A percentile compares a stretch with the other conserved stretches of the same genome.
Evolutionary conservation across 352 stramenopile species (phyloP).

Genomic region (Thalassiosira sp.): DNA sequence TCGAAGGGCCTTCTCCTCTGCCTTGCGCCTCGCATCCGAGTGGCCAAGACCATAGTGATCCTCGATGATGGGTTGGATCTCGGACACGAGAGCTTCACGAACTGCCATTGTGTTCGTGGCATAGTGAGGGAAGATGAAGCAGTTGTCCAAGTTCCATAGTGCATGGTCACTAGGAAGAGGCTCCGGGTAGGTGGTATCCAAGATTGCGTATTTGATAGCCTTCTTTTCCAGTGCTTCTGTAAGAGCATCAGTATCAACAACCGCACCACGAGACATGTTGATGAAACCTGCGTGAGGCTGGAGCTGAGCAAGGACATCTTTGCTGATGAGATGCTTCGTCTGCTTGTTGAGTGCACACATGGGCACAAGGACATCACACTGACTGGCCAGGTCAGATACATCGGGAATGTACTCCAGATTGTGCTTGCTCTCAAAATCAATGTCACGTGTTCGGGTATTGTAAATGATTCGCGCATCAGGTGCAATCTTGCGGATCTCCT

Average conservation of each 20-base stretch:
- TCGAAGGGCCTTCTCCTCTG: constrained; percentile 42
- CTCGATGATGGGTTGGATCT: constrained; percentile 59
- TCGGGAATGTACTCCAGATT: constrained; percentile 82
- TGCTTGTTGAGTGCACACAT: constrained; percentile 85
- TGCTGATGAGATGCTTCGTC: constrained; percentile 84
- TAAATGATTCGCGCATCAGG: constrained; percentile 58
- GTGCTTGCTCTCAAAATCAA: constrained; percentile 40
- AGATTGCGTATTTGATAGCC: constrained; percentile 70
- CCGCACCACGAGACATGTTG: constrained; percentile 89
- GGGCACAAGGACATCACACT: constrained; percentile 89
- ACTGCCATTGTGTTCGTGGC: constrained; percentile 78
- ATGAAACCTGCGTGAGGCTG: constrained; percentile 87
- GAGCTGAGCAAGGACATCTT: constrained; percentile 85
- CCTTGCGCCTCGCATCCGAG: constrained; percentile 41
- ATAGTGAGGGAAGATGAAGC: constrained; percentile 79
- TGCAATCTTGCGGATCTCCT: constrained; percentile 54
- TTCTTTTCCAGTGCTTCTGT: constrained; percentile 64
- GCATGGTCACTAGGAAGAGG: constrained; percentile 85
- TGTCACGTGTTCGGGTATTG: constrained; percentile 43
- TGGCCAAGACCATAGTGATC: constrained; percentile 47
- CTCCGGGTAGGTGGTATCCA: constrained; percentile 90
- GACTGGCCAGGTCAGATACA: constrained; percentile 82
- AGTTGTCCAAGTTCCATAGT: constrained; percentile 79
- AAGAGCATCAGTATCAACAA: constrained; percentile 86
- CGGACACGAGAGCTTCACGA: constrained; percentile 61